A percentile compares a stretch with the other conserved stretches of the same genome.
Conservation (phyloP, 2,329 filamentous ascomycete species). For the Fusarium annulatum region DNA sequence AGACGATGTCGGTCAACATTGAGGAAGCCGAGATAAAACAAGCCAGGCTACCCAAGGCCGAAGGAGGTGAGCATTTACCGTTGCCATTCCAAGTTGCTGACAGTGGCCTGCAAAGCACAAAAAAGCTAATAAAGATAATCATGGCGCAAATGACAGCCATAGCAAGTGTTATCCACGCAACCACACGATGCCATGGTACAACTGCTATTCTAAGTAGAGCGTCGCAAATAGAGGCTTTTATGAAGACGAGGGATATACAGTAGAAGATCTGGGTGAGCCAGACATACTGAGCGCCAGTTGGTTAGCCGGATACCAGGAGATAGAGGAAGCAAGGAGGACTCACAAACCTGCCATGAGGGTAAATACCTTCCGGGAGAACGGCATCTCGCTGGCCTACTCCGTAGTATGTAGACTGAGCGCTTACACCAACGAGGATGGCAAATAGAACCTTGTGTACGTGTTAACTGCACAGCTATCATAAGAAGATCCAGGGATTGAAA, state of each 20-base stretch:
- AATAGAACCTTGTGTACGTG: too few species aligned
- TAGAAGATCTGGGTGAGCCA: not conserved
- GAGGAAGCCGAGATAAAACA: slow-evolving; percentile 20
- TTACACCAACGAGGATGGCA: too few species aligned
- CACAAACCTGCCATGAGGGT: not conserved
- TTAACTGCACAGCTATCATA: too few species aligned
- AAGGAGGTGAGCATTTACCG: slow-evolving; percentile 3
- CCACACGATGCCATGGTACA: not conserved
- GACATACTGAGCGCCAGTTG: not conserved
- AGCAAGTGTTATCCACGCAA: not conserved
- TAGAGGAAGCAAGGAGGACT: fast-evolving
- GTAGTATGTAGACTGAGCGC: not conserved
- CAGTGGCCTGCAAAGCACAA: slow-evolving; percentile 14
- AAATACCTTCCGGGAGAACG: not conserved
- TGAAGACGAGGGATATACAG: not conserved
- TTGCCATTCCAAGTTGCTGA: slow-evolving; percentile 3
- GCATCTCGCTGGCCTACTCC: not conserved
- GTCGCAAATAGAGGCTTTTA: slow-evolving; percentile 4
- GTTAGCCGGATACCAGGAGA: not conserved
- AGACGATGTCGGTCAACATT: slow-evolving; percentile 10
- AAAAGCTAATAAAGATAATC: not conserved
- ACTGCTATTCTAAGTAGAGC: not conserved
- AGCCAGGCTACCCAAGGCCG: not conserved
- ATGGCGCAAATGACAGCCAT: not conserved
- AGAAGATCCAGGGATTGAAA: too few species aligned